Conservation (phyloP, 768 basidiomycete species). For the Lactarius sp. region DNA sequence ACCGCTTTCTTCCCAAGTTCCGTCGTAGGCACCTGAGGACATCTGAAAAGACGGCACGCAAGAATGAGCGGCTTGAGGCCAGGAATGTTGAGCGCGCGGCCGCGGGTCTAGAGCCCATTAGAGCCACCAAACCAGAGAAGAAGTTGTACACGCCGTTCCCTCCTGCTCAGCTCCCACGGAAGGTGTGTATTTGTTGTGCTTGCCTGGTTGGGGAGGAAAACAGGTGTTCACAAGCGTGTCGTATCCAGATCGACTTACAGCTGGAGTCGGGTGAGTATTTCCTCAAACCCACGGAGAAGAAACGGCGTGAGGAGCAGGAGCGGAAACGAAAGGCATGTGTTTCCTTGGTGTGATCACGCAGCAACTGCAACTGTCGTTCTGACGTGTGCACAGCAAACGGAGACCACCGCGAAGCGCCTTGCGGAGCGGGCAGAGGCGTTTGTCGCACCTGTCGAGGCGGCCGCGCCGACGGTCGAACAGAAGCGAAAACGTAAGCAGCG, state of each 20-base stretch:
- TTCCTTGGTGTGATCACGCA: not conserved
- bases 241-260: slow-evolving; percentile 78
- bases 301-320: slow-evolving; percentile 61
- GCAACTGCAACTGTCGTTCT: not conserved
- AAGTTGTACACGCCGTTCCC: slow-evolving; percentile 99
- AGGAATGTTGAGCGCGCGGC: slow-evolving; percentile 61
- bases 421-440: slow-evolving; percentile 85
- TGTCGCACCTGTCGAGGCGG: slow-evolving; percentile 77
- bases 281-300: slow-evolving; percentile 87
- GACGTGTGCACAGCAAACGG: slow-evolving; percentile 61
- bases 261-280: slow-evolving; percentile 98
- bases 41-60: slow-evolving; percentile 88
- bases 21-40: slow-evolving; percentile 89
- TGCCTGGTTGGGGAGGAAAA: not conserved
- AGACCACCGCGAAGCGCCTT: slow-evolving; percentile 60
- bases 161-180: slow-evolving; percentile 87
- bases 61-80: slow-evolving; percentile 64
- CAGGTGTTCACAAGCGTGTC: not conserved
- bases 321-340: slow-evolving; percentile 67
- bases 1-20: slow-evolving; percentile 95
- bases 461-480: slow-evolving; percentile 70
- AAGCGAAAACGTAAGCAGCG: slow-evolving; percentile 56
- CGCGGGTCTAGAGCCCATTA: slow-evolving; percentile 53
- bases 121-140: slow-evolving; percentile 54
- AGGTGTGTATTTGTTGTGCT: slow-evolving; percentile 44